Evolutionary conservation across 306 rosid genomes (phyloP), one percentile per base, ranked within the genome.

Genomic region (Chamaecrista fasciculata): DNA sequence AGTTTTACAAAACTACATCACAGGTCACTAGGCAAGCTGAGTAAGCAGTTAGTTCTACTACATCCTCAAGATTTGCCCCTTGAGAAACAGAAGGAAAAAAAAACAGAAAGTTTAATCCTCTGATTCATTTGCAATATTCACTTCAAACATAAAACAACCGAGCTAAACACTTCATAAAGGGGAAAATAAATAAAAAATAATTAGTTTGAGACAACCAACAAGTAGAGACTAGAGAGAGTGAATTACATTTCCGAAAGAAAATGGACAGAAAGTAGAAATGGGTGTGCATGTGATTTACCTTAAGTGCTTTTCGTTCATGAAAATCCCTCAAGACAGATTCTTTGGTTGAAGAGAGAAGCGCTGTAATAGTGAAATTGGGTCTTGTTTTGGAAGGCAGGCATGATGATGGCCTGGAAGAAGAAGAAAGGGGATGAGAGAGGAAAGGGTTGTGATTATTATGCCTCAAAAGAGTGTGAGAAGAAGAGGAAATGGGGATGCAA

Each of bases 221-320:
- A 11, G 47, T 11, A 67, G 11, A 28, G 9, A n/a, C n/a, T n/a
- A n/a, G n/a, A n/a, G 16, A 19, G 50, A 42, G 48, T 21, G 52
- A 73, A 7, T 8, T 1, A 20, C 24, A 26, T 8, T 40, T 73
- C 50, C 2, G 15, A 43, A 74, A 65, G 31, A 69, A 28, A 28
- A 28, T 28, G 3, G 4, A 28, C 33, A 26, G 46, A 16, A 69
- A 43, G 1, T 25, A 12, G 24, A 69, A 56, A 26, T 33, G 72
- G 49, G 33, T 21, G 6, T 43, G 49, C 16, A 53, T 33, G 2
- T 10, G 62, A 18, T 61, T 64, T 66, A 93, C 98, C 94, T 93
- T 93, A 78, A 93, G 94, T 62, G 98, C 94, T 63, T 71, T 82
- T 58, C 84, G 75, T 33, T 93, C 79, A 10, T 80, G 86, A 67